Percentiles rank a stretch among this genome's conserved stretches.
phyloP scores from a whole-genome alignment of 2,329 filamentous ascomycete genomes.

The Ascomycota sp. region DNA sequence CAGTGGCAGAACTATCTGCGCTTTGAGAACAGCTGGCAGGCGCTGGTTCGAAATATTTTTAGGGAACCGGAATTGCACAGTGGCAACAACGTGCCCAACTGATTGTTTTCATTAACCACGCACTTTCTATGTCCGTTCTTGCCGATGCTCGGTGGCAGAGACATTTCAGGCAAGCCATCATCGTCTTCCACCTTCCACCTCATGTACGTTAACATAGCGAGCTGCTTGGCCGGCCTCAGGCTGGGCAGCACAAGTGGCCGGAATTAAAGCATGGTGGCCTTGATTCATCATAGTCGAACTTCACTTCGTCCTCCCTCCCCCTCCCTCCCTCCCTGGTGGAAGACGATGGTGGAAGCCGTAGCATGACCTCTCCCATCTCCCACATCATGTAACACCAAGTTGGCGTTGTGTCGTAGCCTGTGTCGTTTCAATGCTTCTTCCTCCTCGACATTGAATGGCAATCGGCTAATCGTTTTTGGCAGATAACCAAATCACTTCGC shows the following conservation, averaged over 20 bases:
- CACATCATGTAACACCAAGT: constrained; percentile 1
- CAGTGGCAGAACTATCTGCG: constrained; percentile 4
- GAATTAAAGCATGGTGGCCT: constrained; percentile 20
- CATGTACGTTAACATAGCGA: constrained; percentile 44
- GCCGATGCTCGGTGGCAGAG: constrained; percentile 3
- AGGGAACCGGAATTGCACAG: constrained; percentile 6
- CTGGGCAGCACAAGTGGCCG: constrained; percentile 16
- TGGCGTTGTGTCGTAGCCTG: constrained; percentile 6
- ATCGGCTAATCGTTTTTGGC: constrained; percentile 20
- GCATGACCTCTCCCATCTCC: constrained; percentile 18
- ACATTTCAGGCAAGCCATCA: constrained; percentile 45
- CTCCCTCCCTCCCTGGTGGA: constrained; percentile 19
- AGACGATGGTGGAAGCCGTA: constrained; percentile 43
- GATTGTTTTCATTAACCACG: constrained; percentile 3
- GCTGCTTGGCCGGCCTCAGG: constrained; percentile 10
- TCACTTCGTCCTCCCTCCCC: constrained; percentile 13
- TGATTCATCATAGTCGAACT: constrained; percentile 14
- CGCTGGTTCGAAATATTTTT: constrained; percentile 9
- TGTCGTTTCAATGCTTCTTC: constrained; percentile 8
- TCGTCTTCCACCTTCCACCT: constrained; percentile 41
- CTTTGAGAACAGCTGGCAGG: constrained; percentile 9
- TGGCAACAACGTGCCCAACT: constrained; percentile 3
- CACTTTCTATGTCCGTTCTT: constrained; percentile 2
- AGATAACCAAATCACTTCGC: constrained; percentile 43
- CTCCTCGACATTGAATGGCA: constrained; percentile 5